Evolutionary conservation across 352 stramenopile genomes (phyloP).

Genomic region (Globisporangium irregulare): DNA sequence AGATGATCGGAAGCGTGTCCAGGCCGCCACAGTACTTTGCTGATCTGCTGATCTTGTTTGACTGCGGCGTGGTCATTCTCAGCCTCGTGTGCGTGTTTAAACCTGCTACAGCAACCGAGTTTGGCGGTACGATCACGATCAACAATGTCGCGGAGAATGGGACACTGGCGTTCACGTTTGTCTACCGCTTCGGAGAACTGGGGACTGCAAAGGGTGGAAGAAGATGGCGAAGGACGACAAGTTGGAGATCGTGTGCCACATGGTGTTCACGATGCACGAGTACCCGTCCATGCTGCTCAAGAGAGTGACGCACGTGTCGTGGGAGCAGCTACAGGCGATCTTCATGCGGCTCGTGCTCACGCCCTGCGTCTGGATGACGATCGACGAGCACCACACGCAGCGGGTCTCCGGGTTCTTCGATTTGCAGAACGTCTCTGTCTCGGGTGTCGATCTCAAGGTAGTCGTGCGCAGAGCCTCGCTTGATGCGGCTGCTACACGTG

Average conservation of each 20-base stretch:
- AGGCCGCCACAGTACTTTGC: slow-evolving; percentile 17
- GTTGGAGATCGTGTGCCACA: slow-evolving; percentile 28
- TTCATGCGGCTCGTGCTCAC: slow-evolving; percentile 30
- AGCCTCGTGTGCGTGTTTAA: slow-evolving; percentile 23
- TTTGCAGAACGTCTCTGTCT: background rate
- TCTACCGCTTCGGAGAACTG: slow-evolving; percentile 28
- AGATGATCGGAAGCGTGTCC: background rate
- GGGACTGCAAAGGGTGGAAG: slow-evolving; percentile 9
- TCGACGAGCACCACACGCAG: slow-evolving; percentile 28
- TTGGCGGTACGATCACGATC: slow-evolving; percentile 14
- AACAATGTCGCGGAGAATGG: slow-evolving; percentile 25
- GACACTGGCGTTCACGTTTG: slow-evolving; percentile 32
- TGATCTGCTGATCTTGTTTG: slow-evolving; percentile 28
- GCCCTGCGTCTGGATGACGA: slow-evolving; percentile 37
- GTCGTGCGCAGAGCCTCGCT: background rate
- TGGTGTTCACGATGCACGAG: slow-evolving; percentile 34
- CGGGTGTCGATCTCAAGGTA: slow-evolving; percentile 1
- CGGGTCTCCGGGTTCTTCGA: slow-evolving; percentile 3
- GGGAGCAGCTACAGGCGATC: slow-evolving; percentile 28
- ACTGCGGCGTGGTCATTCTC: slow-evolving; percentile 18
- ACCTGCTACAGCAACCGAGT: background rate
- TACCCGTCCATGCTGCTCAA: slow-evolving; percentile 33
- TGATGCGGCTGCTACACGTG: background rate
- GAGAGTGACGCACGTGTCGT: slow-evolving; percentile 19
- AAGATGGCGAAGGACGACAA: slow-evolving; percentile 24